phyloP scores from a whole-genome alignment of 164 flowering plant genomes.

The Cinnamomum chago region DNA sequence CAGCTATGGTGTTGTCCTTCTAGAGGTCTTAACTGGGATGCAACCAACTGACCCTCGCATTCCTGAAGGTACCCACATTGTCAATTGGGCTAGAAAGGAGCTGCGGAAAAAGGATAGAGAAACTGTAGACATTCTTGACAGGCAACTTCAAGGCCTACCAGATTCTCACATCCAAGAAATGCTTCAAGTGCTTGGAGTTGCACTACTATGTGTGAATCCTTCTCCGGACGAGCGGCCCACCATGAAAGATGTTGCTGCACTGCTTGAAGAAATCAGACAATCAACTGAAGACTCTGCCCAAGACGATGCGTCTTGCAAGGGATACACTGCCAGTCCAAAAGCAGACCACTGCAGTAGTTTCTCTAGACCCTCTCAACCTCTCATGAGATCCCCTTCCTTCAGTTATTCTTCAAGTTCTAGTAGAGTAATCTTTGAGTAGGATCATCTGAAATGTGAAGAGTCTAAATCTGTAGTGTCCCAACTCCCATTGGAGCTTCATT shows the following conservation, averaged over 20 bases:
- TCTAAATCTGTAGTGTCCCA: neutral
- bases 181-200: slow-evolving; percentile 61
- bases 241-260: slow-evolving; percentile 54
- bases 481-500: too few relatives aligned
- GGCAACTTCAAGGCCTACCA: slow-evolving; percentile 27
- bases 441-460: neutral
- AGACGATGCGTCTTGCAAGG: slow-evolving; percentile 15
- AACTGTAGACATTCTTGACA: slow-evolving; percentile 38
- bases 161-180: slow-evolving; percentile 50
- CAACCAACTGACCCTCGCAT: slow-evolving; percentile 40
- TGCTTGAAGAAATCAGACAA: slow-evolving; percentile 49
- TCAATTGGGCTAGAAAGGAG: slow-evolving; percentile 37
- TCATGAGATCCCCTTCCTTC: slow-evolving; percentile 33
- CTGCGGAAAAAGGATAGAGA: slow-evolving; percentile 25
- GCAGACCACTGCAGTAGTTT: slow-evolving; percentile 48
- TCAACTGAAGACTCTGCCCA: slow-evolving; percentile 39
- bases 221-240: slow-evolving; percentile 52
- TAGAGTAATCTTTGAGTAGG: neutral
- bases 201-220: slow-evolving; percentile 48
- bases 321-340: slow-evolving; percentile 20
- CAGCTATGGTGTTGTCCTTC: slow-evolving; percentile 62
- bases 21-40: slow-evolving; percentile 58
- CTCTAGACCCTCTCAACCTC: slow-evolving; percentile 47
- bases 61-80: slow-evolving; percentile 49
- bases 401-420: slow-evolving; percentile 12